phyloP scores from a whole-genome alignment of 495 filamentous ascomycete species.

The Hyaloscypha variabilis region DNA sequence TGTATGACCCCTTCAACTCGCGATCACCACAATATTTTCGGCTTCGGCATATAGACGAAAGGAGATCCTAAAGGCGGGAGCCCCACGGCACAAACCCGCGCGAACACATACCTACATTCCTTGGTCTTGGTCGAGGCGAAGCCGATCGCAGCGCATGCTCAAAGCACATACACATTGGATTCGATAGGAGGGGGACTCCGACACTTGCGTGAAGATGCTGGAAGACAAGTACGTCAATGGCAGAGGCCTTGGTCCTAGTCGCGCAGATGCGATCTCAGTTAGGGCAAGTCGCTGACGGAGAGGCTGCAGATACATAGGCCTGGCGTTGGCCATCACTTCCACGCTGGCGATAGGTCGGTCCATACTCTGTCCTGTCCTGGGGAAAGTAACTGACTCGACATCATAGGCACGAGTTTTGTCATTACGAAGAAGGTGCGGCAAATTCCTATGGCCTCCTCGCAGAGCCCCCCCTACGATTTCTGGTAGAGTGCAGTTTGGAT shows the following conservation, averaged over 20 bases:
- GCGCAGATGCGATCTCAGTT: conserved; percentile 2
- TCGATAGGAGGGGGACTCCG: conserved; percentile 33
- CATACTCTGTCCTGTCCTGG: background rate
- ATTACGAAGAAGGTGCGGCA: conserved; percentile 35
- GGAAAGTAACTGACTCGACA: conserved; percentile 4
- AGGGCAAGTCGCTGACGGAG: conserved; percentile 11
- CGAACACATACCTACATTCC: background rate
- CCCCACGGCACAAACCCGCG: conserved; percentile 11
- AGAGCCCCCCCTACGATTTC: background rate
- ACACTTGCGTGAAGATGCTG: conserved; percentile 59
- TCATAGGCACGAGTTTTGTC: conserved; percentile 49
- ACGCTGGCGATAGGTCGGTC: conserved; percentile 79
- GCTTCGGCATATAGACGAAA: conserved; percentile 12
- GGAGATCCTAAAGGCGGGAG: conserved; percentile 12
- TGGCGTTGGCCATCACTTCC: conserved; percentile 79
- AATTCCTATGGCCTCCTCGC: background rate
- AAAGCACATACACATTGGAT: conserved; percentile 32
- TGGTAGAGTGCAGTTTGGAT: background rate
- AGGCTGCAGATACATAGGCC: conserved; percentile 32
- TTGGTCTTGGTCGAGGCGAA: background rate
- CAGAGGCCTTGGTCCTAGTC: background rate
- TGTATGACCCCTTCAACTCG: conserved; percentile 12
- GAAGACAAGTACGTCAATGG: conserved; percentile 78
- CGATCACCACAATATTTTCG: conserved; percentile 20
- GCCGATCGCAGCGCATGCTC: conserved; percentile 23